Base-by-base conservation (phyloP, 371 early-diverging fungal genomes). In the Haplosporangium sp. region DNA sequence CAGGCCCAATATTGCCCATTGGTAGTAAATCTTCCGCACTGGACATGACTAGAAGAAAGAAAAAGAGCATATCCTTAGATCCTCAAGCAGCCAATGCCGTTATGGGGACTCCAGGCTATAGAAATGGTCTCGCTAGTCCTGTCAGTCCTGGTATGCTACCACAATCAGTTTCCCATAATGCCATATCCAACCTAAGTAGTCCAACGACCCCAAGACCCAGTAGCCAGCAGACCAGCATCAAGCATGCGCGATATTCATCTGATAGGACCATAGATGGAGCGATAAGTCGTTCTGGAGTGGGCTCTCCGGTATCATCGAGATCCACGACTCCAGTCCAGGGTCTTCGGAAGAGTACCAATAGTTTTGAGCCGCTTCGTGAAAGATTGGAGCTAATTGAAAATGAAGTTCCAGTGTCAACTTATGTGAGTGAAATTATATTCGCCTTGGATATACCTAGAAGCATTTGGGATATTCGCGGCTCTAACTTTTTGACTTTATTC, bases 371-470 rank as follows among this genome's bases (percentile, higher is more conserved):
- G 2, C 55, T 74, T 19, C 78, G 84, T 13, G 89, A 89, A 68
- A 85, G 84, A 27, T 75, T 91, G 70, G 84, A 86, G 0, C 82
- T 92, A 34, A 84, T 84, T 52, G 89, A 89, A 61, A 85, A 82
- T 61, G 88, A 87, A 11, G 68, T 84, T 40, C 74, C 86, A 0
- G 76, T 86, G 19, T 84, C 90, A 27, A 84, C 85, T 34, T 89
- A 83, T 72, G 89, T 89, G 86, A 72, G 85, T 48, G 7, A 11
- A 45, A 39, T 27, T 20, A 40, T 37, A 4, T 59, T 39, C 17
- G 2, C 4, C 39, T 17, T n/a, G 11, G 9, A 59, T 19, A 34
- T 15, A 8, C 3, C 11, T 20, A 17, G 34, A 3, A 35, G 34
- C 9, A 55, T 55, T n/a, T 38, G 4, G 8, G 40, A 45, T 19